Conservation (phyloP, 192 early-diverging fungal species). For the Helicostylum pulchrum region DNA sequence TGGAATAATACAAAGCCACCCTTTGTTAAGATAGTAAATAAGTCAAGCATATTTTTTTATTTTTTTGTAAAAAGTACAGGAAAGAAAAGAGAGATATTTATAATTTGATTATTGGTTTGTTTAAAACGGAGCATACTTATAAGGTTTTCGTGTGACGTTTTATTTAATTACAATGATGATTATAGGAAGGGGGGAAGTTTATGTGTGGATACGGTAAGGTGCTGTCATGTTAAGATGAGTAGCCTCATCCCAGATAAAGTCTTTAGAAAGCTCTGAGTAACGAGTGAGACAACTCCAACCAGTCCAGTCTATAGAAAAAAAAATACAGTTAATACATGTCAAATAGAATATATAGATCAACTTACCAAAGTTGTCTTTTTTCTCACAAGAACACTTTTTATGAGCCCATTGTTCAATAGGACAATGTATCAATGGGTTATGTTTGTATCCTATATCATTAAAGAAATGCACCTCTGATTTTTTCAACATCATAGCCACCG, state of each 20-base stretch:
- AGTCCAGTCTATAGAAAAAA: constrained; percentile 14
- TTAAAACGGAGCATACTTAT: too few species aligned
- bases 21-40: constrained; percentile 78
- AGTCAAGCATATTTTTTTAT: constrained; percentile 72
- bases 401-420: constrained; percentile 18
- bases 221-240: constrained; percentile 8
- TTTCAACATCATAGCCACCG: constrained; percentile 27
- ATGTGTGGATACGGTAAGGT: neutral
- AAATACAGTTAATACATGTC: neutral
- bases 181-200: too few species aligned
- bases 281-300: constrained; percentile 18
- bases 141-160: too few species aligned
- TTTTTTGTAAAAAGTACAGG: too few species aligned
- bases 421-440: constrained; percentile 30
- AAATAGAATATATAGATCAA: neutral
- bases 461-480: constrained; percentile 31
- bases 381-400: constrained; percentile 19
- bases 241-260: constrained; percentile 17
- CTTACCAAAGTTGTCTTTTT: constrained; percentile 33
- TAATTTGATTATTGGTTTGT: too few species aligned
- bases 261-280: neutral
- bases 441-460: constrained; percentile 35
- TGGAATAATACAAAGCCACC: constrained; percentile 88
- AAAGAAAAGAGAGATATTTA: too few species aligned
- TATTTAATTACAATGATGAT: too few species aligned